Evolutionary conservation across 2,329 filamentous ascomycete genomes (phyloP).

Genomic region (Sordariomycetes sp.): DNA sequence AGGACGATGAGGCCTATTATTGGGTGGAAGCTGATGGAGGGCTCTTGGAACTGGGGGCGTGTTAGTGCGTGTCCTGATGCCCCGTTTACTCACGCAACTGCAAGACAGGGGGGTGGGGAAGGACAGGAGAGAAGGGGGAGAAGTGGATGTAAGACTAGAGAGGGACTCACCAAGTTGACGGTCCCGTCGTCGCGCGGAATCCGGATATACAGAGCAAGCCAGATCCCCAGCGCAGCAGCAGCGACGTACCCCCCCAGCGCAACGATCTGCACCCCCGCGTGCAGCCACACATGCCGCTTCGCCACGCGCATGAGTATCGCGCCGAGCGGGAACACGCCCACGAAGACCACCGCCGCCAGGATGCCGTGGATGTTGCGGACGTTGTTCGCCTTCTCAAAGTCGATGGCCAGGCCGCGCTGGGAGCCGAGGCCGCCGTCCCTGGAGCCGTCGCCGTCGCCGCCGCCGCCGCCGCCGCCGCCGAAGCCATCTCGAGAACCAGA

Average conservation of each 20-base stretch:
- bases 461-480: background rate
- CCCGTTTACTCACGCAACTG: background rate
- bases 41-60: slow-evolving; percentile 16
- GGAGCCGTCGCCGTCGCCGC: background rate
- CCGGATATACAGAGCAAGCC: slow-evolving; percentile 21
- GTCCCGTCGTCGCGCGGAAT: slow-evolving; percentile 7
- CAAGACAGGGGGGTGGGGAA: background rate
- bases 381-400: slow-evolving; percentile 14
- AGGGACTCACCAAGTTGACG: background rate
- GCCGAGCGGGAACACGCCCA: slow-evolving; percentile 31
- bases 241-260: slow-evolving; percentile 25
- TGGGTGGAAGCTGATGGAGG: slow-evolving; percentile 26
- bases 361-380: slow-evolving; percentile 28
- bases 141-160: background rate
- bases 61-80: background rate
- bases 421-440: background rate
- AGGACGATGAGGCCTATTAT: slow-evolving; percentile 34
- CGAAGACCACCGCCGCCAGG: slow-evolving; percentile 27
- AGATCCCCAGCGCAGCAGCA: slow-evolving; percentile 30
- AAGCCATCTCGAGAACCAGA: no score
- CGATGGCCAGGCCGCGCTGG: slow-evolving; percentile 13
- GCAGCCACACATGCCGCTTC: slow-evolving; percentile 20
- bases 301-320: slow-evolving; percentile 28
- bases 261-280: slow-evolving; percentile 26
- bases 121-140: background rate